These are phyloP conservation scores for Tetrapisispora fleetii DNA, from an alignment of 805 yeast species.

Conservation along the genomic window DNA sequence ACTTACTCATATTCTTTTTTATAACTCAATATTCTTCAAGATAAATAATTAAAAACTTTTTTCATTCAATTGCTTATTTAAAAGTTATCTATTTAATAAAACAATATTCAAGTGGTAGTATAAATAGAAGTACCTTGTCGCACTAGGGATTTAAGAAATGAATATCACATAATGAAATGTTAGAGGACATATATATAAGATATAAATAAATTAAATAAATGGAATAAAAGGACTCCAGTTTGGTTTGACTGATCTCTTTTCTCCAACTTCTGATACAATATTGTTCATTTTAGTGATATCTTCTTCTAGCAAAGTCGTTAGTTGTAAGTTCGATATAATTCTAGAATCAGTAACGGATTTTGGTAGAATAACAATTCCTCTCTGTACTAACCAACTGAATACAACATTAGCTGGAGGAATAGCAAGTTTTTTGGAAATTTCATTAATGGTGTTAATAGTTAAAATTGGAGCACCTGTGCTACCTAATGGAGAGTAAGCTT, in stretches of 20 bases:
- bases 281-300: slow-evolving; percentile 27
- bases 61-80: not conserved
- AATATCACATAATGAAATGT: no score
- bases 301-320: slow-evolving; percentile 27
- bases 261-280: slow-evolving; percentile 22
- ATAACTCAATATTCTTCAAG: not conserved
- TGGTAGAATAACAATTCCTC: slow-evolving; percentile 46
- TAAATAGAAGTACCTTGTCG: no score
- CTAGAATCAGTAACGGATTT: slow-evolving; percentile 38
- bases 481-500: slow-evolving; percentile 77
- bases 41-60: not conserved
- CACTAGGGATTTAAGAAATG: no score
- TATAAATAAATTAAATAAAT: slow-evolving; percentile 1
- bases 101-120: no score
- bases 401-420: slow-evolving; percentile 41
- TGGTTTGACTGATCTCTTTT: slow-evolving; percentile 24
- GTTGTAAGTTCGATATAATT: slow-evolving; percentile 31
- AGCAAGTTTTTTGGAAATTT: slow-evolving; percentile 34
- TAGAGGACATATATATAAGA: no score
- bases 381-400: slow-evolving; percentile 49
- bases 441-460: slow-evolving; percentile 33
- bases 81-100: no score
- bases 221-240: slow-evolving; percentile 25
- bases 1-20: not conserved
- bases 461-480: slow-evolving; percentile 45